These are phyloP conservation scores for Hanseniaspora lindneri DNA, from an alignment of 805 yeast species.

Conservation along the genomic window DNA sequence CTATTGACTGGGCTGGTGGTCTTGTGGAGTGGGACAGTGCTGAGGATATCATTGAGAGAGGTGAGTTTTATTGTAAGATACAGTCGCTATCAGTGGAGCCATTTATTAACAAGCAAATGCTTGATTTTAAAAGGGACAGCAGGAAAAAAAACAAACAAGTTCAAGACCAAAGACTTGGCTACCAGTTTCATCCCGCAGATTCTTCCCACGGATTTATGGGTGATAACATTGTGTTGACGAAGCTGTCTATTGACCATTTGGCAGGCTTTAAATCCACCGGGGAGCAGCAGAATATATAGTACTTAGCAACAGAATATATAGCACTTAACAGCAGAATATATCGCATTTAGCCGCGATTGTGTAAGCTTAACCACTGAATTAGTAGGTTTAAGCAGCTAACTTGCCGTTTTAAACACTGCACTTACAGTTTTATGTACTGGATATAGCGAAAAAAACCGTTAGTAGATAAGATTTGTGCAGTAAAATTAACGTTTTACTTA, in stretches of 20 bases:
- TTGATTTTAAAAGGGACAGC: slow-evolving; percentile 17
- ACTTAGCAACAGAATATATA: too few relatives aligned
- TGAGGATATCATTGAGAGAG: slow-evolving; percentile 54
- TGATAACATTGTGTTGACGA: slow-evolving; percentile 4
- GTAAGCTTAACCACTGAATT: too few relatives aligned
- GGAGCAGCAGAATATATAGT: too few relatives aligned
- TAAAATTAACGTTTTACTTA: too few relatives aligned
- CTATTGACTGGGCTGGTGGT: slow-evolving; percentile 85
- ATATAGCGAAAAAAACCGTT: too few relatives aligned
- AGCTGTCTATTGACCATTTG: background rate
- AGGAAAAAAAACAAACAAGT: slow-evolving; percentile 1
- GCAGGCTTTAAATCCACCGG: background rate
- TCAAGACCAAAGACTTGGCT: background rate
- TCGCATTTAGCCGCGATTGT: too few relatives aligned
- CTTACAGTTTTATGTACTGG: too few relatives aligned
- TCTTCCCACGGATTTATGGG: background rate
- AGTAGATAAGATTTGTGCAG: too few relatives aligned
- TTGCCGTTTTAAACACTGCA: too few relatives aligned
- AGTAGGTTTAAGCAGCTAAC: too few relatives aligned
- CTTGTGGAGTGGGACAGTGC: slow-evolving; percentile 64
- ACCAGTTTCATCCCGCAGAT: background rate
- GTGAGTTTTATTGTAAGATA: slow-evolving; percentile 61
- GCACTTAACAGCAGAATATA: too few relatives aligned
- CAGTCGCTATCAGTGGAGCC: slow-evolving; percentile 48
- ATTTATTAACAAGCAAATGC: slow-evolving; percentile 27